Percentiles rank a stretch among this genome's conserved stretches.
phyloP scores from a whole-genome alignment of 2,329 filamentous ascomycete genomes.

The Venturia carpophila region DNA sequence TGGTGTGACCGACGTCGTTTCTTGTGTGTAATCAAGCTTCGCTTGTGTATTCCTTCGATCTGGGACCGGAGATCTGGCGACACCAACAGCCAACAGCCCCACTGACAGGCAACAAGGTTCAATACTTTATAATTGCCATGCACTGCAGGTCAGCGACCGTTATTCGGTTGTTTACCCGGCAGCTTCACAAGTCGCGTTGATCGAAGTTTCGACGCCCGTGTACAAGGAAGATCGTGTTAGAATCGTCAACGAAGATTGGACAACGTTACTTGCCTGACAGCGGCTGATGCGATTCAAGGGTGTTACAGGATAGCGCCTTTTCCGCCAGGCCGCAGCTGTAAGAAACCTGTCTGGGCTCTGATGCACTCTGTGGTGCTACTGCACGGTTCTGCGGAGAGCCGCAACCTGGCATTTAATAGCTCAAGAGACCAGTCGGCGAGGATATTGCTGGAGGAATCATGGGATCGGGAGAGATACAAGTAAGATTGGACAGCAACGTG shows the following conservation, averaged over 20 bases:
- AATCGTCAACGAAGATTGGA: not conserved
- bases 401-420: not conserved
- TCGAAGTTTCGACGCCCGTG: not conserved
- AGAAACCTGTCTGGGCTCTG: not conserved
- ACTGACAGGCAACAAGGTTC: not conserved
- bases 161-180: not conserved
- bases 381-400: not conserved
- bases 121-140: not conserved
- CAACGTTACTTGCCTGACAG: not conserved
- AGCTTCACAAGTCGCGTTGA: not conserved
- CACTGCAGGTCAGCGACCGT: not conserved
- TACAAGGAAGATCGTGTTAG: not conserved
- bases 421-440: not conserved
- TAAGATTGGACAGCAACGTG: not conserved
- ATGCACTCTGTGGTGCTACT: not conserved
- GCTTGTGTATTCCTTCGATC: not conserved
- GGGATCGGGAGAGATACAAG: not conserved
- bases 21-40: not conserved
- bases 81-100: not conserved
- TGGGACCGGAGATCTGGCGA: not conserved
- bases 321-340: not conserved
- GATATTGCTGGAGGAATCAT: not conserved
- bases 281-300: constrained; percentile 6
- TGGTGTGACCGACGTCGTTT: not conserved
- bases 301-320: not conserved